A percentile compares a stretch with the other conserved stretches of the same genome.
phyloP scores from a whole-genome alignment of 176 grass and related monocot species.

The Alloteropsis semialata region DNA sequence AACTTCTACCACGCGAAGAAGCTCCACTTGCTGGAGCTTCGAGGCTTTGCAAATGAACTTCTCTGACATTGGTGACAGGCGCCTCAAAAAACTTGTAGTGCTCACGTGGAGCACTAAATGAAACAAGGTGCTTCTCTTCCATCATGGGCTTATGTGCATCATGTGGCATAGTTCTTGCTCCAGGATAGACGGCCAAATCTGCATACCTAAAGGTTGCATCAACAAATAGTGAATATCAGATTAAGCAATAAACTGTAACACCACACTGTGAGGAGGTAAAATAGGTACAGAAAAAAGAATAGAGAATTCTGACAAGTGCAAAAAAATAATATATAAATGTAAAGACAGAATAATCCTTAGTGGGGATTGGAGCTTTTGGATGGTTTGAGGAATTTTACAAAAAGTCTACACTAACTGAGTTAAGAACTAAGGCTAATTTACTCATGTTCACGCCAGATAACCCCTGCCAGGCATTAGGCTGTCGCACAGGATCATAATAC shows the following conservation, averaged over 20 bases:
- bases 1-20: constrained; percentile 38
- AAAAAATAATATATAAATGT: background rate
- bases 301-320: background rate
- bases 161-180: constrained; percentile 39
- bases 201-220: constrained; percentile 35
- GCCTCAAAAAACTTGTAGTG: constrained; percentile 35
- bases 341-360: background rate
- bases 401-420: background rate
- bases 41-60: constrained; percentile 32
- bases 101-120: constrained; percentile 41
- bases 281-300: background rate
- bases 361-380: background rate
- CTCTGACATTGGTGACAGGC: constrained; percentile 32
- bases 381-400: background rate
- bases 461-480: background rate
- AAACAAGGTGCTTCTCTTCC: constrained; percentile 46
- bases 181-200: constrained; percentile 38
- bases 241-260: constrained; percentile 5
- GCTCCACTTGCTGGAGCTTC: constrained; percentile 43
- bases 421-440: background rate
- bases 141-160: background rate
- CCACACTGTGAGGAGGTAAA: background rate
- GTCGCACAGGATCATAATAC: background rate
- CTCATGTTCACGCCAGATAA: background rate
- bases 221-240: constrained; percentile 23